phyloP scores from a whole-genome alignment of 768 basidiomycete genomes.

The Pleurotus giganteus region DNA sequence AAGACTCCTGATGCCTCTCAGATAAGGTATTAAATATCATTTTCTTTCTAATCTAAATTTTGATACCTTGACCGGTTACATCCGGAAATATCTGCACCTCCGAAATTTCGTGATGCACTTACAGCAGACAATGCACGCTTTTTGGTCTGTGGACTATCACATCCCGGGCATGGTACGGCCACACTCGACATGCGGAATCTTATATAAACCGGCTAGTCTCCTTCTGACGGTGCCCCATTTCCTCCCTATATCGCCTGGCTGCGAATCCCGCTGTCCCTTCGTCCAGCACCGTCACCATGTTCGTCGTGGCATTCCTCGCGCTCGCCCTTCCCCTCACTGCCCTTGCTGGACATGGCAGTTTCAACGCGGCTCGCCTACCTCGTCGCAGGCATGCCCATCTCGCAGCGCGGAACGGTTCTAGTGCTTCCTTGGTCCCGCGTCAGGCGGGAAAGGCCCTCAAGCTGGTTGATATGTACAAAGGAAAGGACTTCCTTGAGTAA shows the following conservation, averaged over 20 bases:
- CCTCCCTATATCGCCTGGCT: conserved; percentile 6
- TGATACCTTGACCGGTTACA: no score
- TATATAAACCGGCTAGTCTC: conserved; percentile 6
- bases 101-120: no score
- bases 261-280: background rate
- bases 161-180: background rate
- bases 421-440: conserved; percentile 16
- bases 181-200: conserved; percentile 6
- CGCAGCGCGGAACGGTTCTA: conserved; percentile 11
- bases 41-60: no score
- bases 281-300: conserved; percentile 3
- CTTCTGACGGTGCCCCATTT: background rate
- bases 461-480: conserved; percentile 36
- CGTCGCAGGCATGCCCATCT: conserved; percentile 21
- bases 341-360: conserved; percentile 29
- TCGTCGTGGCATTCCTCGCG: conserved; percentile 8
- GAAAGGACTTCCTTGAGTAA: conserved; percentile 61
- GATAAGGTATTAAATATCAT: no score
- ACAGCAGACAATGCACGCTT: conserved; percentile 5
- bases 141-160: background rate
- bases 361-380: conserved; percentile 17
- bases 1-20: no score
- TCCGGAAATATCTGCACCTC: no score
- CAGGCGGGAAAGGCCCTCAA: conserved; percentile 22
- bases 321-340: conserved; percentile 11